A percentile compares a stretch with the other conserved stretches of the same genome.
Evolutionary conservation across 805 yeast species (phyloP).

Genomic region (Tetrapisispora namnaoensis): DNA sequence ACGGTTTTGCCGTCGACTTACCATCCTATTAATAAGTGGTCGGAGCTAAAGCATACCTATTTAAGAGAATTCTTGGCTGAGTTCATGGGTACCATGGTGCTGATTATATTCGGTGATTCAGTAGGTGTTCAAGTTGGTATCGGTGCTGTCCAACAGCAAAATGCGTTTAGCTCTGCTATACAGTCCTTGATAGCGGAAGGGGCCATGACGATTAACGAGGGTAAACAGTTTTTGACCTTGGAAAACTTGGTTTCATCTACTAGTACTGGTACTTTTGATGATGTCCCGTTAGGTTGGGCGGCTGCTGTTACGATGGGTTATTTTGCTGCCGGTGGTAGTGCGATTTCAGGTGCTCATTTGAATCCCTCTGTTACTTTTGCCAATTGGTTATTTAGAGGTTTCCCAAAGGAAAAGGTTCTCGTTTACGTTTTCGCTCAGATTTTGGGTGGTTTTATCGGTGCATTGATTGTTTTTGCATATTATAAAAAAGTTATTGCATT

Average conservation of each 20-base stretch:
- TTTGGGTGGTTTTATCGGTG: slow-evolving; percentile 41
- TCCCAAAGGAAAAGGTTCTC: slow-evolving; percentile 41
- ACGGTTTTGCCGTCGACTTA: slow-evolving; percentile 30
- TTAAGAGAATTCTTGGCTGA: slow-evolving; percentile 43
- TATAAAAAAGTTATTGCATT: slow-evolving; percentile 31
- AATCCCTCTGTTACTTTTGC: slow-evolving; percentile 45
- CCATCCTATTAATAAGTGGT: slow-evolving; percentile 30
- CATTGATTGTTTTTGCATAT: slow-evolving; percentile 36
- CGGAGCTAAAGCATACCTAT: slow-evolving; percentile 26
- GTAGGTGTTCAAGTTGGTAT: slow-evolving; percentile 37
- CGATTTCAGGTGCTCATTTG: slow-evolving; percentile 47
- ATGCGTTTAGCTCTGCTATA: slow-evolving; percentile 5
- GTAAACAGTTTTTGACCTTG: slow-evolving; percentile 4
- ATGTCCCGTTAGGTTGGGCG: slow-evolving; percentile 44
- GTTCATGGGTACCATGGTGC: slow-evolving; percentile 40
- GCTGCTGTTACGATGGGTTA: slow-evolving; percentile 45
- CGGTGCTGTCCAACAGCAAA: slow-evolving; percentile 24
- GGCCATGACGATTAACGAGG: slow-evolving; percentile 3
- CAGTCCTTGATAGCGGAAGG: neutral
- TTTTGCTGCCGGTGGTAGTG: slow-evolving; percentile 40
- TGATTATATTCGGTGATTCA: slow-evolving; percentile 40
- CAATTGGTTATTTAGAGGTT: slow-evolving; percentile 40
- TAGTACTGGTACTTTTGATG: slow-evolving; percentile 33
- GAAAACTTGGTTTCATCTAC: slow-evolving; percentile 7
- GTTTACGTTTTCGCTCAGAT: slow-evolving; percentile 38